phyloP scores from a whole-genome alignment of 306 rosid genomes.

The Cucurbita maxima region DNA sequence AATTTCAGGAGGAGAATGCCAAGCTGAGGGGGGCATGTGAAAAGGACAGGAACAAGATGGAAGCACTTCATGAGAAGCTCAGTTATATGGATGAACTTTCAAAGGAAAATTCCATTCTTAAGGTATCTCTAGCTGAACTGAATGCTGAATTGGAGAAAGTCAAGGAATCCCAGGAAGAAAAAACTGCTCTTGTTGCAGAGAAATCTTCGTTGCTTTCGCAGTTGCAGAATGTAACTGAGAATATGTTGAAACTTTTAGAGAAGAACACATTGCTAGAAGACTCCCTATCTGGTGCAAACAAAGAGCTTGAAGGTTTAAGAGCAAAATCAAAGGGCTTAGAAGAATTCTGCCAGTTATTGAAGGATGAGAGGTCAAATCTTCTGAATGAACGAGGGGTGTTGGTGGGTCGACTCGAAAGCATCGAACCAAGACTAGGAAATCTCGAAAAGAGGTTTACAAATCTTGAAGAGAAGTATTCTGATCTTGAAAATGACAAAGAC shows the following conservation, averaged over 20 bases:
- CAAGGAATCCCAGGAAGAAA: conserved; percentile 63
- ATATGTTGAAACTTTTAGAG: conserved; percentile 70
- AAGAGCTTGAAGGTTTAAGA: conserved; percentile 77
- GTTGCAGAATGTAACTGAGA: conserved; percentile 65
- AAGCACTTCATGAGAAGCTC: conserved; percentile 50
- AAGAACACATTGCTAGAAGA: conserved; percentile 62
- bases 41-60: conserved; percentile 47
- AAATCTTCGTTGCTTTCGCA: conserved; percentile 62
- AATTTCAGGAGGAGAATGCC: conserved; percentile 53
- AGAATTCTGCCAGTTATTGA: conserved; percentile 57
- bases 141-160: conserved; percentile 46
- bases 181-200: conserved; percentile 51
- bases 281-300: conserved; percentile 57
- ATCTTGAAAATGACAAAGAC: conserved; percentile 64
- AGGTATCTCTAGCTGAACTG: conserved; percentile 47
- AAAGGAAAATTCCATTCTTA: conserved; percentile 41
- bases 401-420: conserved; percentile 49
- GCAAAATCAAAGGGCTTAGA: conserved; percentile 66
- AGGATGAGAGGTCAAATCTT: conserved; percentile 57
- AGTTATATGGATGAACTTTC: conserved; percentile 46
- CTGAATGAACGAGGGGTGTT: conserved; percentile 52
- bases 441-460: conserved; percentile 59
- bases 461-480: conserved; percentile 54
- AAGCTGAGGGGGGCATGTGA: conserved; percentile 47
- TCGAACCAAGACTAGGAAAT: conserved; percentile 50